These are phyloP conservation scores for Colletotrichum plurivorum DNA, from an alignment of 2,329 filamentous ascomycete genomes.

Conservation along the genomic window DNA sequence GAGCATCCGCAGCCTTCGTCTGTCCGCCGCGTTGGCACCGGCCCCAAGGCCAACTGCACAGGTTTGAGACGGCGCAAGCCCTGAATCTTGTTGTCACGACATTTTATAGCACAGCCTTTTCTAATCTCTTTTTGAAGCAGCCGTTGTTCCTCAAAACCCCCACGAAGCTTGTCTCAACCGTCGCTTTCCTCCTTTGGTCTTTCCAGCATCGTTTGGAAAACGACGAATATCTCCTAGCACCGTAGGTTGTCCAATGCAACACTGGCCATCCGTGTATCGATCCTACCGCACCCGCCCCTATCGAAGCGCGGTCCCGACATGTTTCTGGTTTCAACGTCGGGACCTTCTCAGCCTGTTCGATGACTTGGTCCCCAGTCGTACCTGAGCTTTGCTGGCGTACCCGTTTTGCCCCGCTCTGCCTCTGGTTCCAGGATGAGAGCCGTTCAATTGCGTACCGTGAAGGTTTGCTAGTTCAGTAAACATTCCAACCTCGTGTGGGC, in stretches of 20 bases:
- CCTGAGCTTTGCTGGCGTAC: not conserved
- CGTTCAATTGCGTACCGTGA: not conserved
- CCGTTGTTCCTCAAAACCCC: not conserved
- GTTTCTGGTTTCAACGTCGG: not conserved
- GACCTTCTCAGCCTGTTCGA: not conserved
- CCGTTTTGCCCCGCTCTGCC: no score
- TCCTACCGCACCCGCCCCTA: not conserved
- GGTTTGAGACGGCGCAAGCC: not conserved
- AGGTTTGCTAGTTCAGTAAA: not conserved
- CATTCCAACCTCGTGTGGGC: not conserved
- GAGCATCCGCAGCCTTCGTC: not conserved
- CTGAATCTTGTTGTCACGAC: not conserved
- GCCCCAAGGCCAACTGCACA: not conserved
- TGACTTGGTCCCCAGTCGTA: not conserved
- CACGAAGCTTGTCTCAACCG: constrained; percentile 13
- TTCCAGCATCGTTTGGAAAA: not conserved
- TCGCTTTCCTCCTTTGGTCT: constrained; percentile 1
- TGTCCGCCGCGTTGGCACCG: no score
- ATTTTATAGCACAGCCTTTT: not conserved
- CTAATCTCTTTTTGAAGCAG: constrained; percentile 8
- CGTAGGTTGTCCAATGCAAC: not conserved
- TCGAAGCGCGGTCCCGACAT: not conserved
- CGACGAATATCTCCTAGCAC: not conserved
- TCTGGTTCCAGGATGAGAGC: no score
- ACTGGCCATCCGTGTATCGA: not conserved